Evolutionary conservation across 2,329 filamentous ascomycete genomes (phyloP), one percentile per base, ranked within the genome.

Genomic region (Nannizziopsis arthrosporioides): DNA sequence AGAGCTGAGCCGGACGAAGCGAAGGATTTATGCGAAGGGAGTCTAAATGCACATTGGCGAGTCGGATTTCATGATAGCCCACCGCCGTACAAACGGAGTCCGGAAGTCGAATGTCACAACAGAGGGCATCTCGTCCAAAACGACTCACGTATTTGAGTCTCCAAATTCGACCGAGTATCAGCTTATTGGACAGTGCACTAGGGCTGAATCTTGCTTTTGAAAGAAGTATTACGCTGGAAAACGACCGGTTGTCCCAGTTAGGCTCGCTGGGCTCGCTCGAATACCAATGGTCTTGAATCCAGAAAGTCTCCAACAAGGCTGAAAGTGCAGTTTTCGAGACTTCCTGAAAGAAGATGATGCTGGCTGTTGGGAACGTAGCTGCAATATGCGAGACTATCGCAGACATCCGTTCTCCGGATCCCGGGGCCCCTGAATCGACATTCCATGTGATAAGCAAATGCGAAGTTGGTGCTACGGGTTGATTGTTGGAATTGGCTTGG

Each of bases 11-110:
- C 0, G 60, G 62, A 3, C 66, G 60, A 3, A 44, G 51, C n/a
- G 57, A 64, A 2, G 59, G 59, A 5, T 53, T 35, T 15, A 61
- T 50, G 0, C 56, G 47, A 4, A 64, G 57, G 1, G 63, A 68
- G 50, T 70, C 65, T 7, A 70, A 56, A 45, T 70, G 66, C 10
- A 70, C 63, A 30, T 70, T 69, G 47, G 64, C 46, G n/a, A 69
- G 57, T 6, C 61, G 61, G 12, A n/a, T 8, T 31, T 14, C 14
- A 31, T 12, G 5, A 47, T 5, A 19, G 22, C 9, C 39, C 27
- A 5, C 10, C 3, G 9, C 31, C 17, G 8, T n/a, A 27, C 35
- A 2, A 17, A 18, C 22, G 22, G 22, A 3, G n/a, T 18, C 17
- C 14, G 50, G 51, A 8, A 61, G 19, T 10, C 60, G 47, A 7